These are phyloP conservation scores for Rhizopus delemar DNA, from an alignment of 371 early-diverging fungal species.

Conservation along the genomic window DNA sequence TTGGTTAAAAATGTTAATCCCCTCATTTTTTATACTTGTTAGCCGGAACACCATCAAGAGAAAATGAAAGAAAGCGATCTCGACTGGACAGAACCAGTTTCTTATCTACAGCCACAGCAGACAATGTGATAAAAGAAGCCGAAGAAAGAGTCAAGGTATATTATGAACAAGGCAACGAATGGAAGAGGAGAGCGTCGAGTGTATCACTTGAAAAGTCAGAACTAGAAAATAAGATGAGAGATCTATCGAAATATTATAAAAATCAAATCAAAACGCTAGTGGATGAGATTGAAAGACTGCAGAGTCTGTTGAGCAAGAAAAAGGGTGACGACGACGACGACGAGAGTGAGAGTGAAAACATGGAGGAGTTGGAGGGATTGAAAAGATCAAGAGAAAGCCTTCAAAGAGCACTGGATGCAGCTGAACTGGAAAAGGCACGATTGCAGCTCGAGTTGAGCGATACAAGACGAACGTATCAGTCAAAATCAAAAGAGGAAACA, in stretches of 20 bases:
- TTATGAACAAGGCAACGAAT: slow-evolving; percentile 8
- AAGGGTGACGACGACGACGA: background rate
- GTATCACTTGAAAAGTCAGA: slow-evolving; percentile 3
- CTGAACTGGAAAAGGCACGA: slow-evolving; percentile 10
- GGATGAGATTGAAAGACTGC: slow-evolving; percentile 9
- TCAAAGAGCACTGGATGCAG: background rate
- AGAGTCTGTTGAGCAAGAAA: background rate
- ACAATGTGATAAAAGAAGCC: slow-evolving; percentile 19
- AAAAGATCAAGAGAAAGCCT: background rate
- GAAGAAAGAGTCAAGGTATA: slow-evolving; percentile 8
- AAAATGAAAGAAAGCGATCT: slow-evolving; percentile 1
- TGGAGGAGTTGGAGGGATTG: background rate
- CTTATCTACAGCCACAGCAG: slow-evolving; percentile 7
- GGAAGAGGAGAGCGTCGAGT: slow-evolving; percentile 11
- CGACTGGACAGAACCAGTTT: background rate
- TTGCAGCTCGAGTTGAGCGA: background rate
- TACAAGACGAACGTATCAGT: background rate
- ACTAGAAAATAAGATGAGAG: slow-evolving; percentile 18
- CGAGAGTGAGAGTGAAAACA: background rate
- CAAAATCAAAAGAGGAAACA: background rate
- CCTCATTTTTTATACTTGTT: background rate
- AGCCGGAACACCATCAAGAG: slow-evolving; percentile 1
- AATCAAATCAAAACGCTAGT: slow-evolving; percentile 9
- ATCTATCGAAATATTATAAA: slow-evolving; percentile 4
- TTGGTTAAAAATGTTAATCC: background rate